Evolutionary conservation across 805 yeast species (phyloP), one percentile per base, ranked within the genome.

Genomic region (Starmerella floricola): DNA sequence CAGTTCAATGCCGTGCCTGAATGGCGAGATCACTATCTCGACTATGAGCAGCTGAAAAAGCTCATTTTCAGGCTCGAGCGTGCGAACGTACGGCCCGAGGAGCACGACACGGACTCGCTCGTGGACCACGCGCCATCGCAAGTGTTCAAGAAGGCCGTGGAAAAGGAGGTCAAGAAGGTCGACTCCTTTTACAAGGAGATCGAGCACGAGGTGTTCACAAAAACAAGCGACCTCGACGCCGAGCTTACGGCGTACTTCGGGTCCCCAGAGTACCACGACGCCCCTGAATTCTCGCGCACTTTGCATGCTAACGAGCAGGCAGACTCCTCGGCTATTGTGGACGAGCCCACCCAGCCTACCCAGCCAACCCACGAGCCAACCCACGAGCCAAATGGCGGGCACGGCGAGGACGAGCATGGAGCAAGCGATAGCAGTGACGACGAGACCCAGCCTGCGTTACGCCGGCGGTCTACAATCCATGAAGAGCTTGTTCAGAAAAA

Each of bases 1-100:
- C 95, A 88, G 69, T 87, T 88, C 64, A 88, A 88, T 62, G 95
- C 97, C 19, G 97, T 91, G 4, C 96, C 98, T 2, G 97, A 91
- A 61, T 88, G 98, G 98, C 75, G 94, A 11, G 78, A 94, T 21
- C 76, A 82, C 59, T 88, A 88, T 62, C 78, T 88, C 43, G 87
- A 93, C 42, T 88, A 88, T 62, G 81, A 94, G 1, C 78, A 82
- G 30, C 67, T 91, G 45, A 88, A 91, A 61, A 84, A 83, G 63
- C 70, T 82, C 32, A 81, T 87, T 23, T 88, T 87, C 60, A 68
- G 77, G 15, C 67, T 88, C 36, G 96, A 91, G 57, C 70, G 87
- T 55, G 85, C 81, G 41, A 54, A 62, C 18, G 50, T 56, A 29
- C 53, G 52, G 15, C 54, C 52, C 17, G 52, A 47, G 21, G 53